phyloP scores from a whole-genome alignment of 345 rosid species.

The Euphorbia lathyris region DNA sequence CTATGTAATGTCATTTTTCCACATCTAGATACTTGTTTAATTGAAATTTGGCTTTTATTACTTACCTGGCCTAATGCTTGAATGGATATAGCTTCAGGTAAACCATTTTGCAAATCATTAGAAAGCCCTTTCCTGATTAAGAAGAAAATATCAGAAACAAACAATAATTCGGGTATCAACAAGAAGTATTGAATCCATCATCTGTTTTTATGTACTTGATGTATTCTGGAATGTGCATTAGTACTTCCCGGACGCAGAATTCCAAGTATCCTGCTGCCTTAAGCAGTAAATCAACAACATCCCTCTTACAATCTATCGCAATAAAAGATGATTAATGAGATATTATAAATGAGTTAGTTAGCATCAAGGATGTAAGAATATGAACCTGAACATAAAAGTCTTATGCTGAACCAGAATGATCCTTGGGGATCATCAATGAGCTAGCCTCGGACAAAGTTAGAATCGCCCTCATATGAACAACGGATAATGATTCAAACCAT shows the following conservation, averaged over 20 bases:
- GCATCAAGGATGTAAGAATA: neutral
- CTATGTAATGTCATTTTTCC: neutral
- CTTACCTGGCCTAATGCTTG: slow-evolving; percentile 93
- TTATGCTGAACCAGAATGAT: slow-evolving; percentile 54
- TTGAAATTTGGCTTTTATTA: too few relatives aligned
- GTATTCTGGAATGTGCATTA: slow-evolving; percentile 43
- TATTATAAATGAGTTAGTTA: too few relatives aligned
- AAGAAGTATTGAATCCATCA: neutral
- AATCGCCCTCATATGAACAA: too few relatives aligned
- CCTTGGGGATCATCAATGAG: slow-evolving; percentile 71
- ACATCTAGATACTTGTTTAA: too few relatives aligned
- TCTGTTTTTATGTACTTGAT: slow-evolving; percentile 46
- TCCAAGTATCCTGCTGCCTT: slow-evolving; percentile 89
- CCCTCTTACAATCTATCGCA: slow-evolving; percentile 61
- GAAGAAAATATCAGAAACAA: neutral
- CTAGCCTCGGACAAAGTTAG: slow-evolving; percentile 67
- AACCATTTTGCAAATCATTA: slow-evolving; percentile 69
- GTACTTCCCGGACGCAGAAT: slow-evolving; percentile 53
- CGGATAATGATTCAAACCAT: too few relatives aligned
- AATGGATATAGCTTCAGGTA: slow-evolving; percentile 59
- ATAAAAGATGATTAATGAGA: too few relatives aligned
- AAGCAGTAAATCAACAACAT: slow-evolving; percentile 74
- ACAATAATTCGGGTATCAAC: neutral
- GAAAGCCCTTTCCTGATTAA: slow-evolving; percentile 54
- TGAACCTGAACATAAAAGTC: slow-evolving; percentile 68